phyloP scores from a whole-genome alignment of 2,329 filamentous ascomycete genomes.

The Hirsutella rhossiliensis region DNA sequence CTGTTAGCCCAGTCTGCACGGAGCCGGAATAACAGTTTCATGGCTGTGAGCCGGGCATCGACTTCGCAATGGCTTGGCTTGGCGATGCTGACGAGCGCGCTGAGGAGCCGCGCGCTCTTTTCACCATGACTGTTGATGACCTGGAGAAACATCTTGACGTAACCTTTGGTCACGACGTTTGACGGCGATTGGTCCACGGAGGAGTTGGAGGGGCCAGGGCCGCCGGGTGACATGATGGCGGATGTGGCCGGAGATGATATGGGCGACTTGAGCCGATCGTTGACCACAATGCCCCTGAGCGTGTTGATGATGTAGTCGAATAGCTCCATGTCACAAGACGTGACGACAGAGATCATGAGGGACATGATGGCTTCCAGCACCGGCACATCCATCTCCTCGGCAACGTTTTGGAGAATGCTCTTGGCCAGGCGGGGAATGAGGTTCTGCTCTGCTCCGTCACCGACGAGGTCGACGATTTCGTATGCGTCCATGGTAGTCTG shows the following conservation, averaged over 20 bases:
- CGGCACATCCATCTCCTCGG: conserved; percentile 49
- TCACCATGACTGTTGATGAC: conserved; percentile 53
- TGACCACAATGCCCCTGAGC: conserved; percentile 36
- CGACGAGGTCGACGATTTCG: conserved; percentile 44
- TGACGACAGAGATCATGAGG: conserved; percentile 52
- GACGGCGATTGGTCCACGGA: conserved; percentile 39
- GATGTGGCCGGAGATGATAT: conserved; percentile 16
- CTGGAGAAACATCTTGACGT: conserved; percentile 65
- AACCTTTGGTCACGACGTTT: conserved; percentile 59
- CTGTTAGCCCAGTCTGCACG: conserved; percentile 71
- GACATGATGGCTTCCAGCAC: conserved; percentile 54
- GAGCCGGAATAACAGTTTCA: conserved; percentile 71
- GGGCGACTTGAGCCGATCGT: conserved; percentile 33
- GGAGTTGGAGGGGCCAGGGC: conserved; percentile 9
- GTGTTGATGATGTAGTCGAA: conserved; percentile 47
- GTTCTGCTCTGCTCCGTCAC: conserved; percentile 45
- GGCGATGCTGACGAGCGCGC: conserved; percentile 51
- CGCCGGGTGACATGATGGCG: conserved; percentile 10
- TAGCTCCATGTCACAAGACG: conserved; percentile 42
- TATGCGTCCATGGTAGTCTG: conserved; percentile 47
- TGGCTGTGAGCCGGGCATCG: conserved; percentile 59
- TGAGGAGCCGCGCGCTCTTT: conserved; percentile 53
- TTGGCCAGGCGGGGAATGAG: conserved; percentile 46
- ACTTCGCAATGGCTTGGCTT: conserved; percentile 46
- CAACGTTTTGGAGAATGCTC: conserved; percentile 47